Evolutionary conservation across 352 stramenopile genomes (phyloP), one percentile per base, ranked within the genome.

Genomic region (Blastocystis sp.): DNA sequence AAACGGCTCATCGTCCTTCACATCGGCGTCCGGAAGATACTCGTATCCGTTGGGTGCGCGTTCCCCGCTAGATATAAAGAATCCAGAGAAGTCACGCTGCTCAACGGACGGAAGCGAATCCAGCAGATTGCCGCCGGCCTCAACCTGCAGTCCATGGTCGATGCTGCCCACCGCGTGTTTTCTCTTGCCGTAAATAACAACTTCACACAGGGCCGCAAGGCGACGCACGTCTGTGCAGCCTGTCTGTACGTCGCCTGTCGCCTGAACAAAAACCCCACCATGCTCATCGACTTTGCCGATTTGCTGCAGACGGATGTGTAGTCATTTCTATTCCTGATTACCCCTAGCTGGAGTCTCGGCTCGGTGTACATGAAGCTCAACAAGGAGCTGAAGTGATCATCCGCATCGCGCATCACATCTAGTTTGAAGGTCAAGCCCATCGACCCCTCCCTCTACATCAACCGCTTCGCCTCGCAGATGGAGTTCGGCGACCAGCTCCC

Each of bases 261-360:
- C 41, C 93, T 97, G 89, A 94, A 98, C 89, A 97, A 98, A 88
- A 97, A 94, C 87, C 96, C 97, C 81, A 96, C 98, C 89, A 93
- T 99, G 93, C 93, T 99, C 21, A 98, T 99, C 90, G 97, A 99
- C 91, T 99, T 99, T 90, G 95, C 92, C 17, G 97, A 99, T 91
- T 96, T 97, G 74, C 91, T 99, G 4, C 95, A 98, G 91, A 95
- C 98, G 7, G 96, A 97, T 90, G 93, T 97, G 17, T 97, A 96
- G 89, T 92, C 90, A 10, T 88, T 94, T 9, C 0, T 61, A 0
- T 23, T 21, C 14, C 14, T 11, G 0, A 28, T 86, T n/a, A 86
- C 28, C 5, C 21, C 2, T 86, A 89, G 70, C 19, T 89, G 62
- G 62, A 89, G 87, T 74, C 80, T 90, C 9, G 89, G 88, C 53